Evolutionary conservation across 2,329 filamentous ascomycete genomes (phyloP).

Genomic region (Paraphaeosphaeria sporulosa): DNA sequence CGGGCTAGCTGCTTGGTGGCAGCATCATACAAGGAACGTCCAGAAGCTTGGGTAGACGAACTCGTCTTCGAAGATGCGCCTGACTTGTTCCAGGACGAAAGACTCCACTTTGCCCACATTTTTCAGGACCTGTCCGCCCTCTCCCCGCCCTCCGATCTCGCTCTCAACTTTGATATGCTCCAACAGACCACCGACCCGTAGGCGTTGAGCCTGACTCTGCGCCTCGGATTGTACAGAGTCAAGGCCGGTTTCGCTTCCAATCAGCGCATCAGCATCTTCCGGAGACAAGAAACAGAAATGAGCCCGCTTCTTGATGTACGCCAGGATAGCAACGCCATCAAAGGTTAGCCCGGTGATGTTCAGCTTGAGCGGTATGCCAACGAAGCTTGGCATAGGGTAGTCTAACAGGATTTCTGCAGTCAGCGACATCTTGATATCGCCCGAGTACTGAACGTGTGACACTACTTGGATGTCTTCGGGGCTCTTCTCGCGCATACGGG

Average conservation of each 20-base stretch:
- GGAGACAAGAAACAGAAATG: conserved; percentile 95
- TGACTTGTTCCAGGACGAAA: conserved; percentile 95
- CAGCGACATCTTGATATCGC: conserved; percentile 84
- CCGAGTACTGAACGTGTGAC: conserved; percentile 87
- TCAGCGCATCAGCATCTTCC: conserved; percentile 80
- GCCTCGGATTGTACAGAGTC: conserved; percentile 36
- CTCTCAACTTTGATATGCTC: conserved; percentile 97
- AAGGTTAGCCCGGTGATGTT: conserved; percentile 96
- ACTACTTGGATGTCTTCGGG: conserved; percentile 92
- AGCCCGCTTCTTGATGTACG: conserved; percentile 85
- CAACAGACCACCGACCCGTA: conserved; percentile 75
- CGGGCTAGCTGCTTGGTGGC: conserved; percentile 6
- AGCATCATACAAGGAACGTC: conserved; percentile 83
- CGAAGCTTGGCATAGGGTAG: conserved; percentile 98
- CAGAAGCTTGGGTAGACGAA: conserved; percentile 98
- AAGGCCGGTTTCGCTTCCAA: conserved; percentile 54
- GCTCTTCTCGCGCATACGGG: conserved; percentile 73
- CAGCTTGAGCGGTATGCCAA: conserved; percentile 90
- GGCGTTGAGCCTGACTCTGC: conserved; percentile 41
- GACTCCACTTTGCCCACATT: conserved; percentile 99
- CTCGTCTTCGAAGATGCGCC: conserved; percentile 97
- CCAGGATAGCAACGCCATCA: conserved; percentile 91
- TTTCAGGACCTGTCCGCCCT: conserved; percentile 92
- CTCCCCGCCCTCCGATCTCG: conserved; percentile 92
- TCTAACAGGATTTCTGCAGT: conserved; percentile 96